phyloP scores from a whole-genome alignment of 2,329 filamentous ascomycete species.

The Mycocentrospora acerina region DNA sequence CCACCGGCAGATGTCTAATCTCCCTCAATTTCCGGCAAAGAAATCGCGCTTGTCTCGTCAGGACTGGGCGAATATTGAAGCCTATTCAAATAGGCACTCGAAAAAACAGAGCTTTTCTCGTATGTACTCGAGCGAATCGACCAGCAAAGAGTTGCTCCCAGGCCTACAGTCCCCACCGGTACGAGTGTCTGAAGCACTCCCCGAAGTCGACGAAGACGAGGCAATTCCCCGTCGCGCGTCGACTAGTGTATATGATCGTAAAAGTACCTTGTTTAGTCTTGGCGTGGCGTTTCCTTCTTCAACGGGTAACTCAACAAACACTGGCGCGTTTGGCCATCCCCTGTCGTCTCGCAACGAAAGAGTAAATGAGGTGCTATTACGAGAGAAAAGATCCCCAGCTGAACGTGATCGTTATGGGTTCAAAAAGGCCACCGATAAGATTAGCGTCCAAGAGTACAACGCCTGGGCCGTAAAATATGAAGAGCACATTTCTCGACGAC shows the following conservation, averaged over 20 bases:
- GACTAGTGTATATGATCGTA: slow-evolving; percentile 38
- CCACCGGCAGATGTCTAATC: slow-evolving; percentile 30
- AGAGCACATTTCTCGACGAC: slow-evolving; percentile 71
- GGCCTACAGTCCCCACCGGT: slow-evolving; percentile 22
- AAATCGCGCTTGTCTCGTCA: slow-evolving; percentile 36
- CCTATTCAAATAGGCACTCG: slow-evolving; percentile 31
- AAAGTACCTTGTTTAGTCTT: slow-evolving; percentile 30
- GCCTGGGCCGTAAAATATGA: slow-evolving; percentile 76
- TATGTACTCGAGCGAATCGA: slow-evolving; percentile 16
- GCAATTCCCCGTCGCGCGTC: slow-evolving; percentile 38
- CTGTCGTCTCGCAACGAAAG: slow-evolving; percentile 3
- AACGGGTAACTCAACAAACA: slow-evolving; percentile 6
- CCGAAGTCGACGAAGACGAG: slow-evolving; percentile 38
- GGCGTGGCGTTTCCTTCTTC: slow-evolving; percentile 17
- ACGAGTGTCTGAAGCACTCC: slow-evolving; percentile 29
- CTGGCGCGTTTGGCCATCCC: slow-evolving; percentile 4
- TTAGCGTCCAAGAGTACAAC: slow-evolving; percentile 77
- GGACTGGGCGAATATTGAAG: slow-evolving; percentile 38
- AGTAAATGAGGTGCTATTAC: slow-evolving; percentile 2
- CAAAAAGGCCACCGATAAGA: slow-evolving; percentile 80
- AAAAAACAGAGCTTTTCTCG: slow-evolving; percentile 23
- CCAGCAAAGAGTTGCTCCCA: slow-evolving; percentile 7
- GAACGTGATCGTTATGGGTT: slow-evolving; percentile 86
- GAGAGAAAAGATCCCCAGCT: slow-evolving; percentile 26
- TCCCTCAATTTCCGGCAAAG: slow-evolving; percentile 32